These are phyloP conservation scores for Colletotrichum liriopes DNA, from an alignment of 2,329 filamentous ascomycete genomes.

Conservation along the genomic window DNA sequence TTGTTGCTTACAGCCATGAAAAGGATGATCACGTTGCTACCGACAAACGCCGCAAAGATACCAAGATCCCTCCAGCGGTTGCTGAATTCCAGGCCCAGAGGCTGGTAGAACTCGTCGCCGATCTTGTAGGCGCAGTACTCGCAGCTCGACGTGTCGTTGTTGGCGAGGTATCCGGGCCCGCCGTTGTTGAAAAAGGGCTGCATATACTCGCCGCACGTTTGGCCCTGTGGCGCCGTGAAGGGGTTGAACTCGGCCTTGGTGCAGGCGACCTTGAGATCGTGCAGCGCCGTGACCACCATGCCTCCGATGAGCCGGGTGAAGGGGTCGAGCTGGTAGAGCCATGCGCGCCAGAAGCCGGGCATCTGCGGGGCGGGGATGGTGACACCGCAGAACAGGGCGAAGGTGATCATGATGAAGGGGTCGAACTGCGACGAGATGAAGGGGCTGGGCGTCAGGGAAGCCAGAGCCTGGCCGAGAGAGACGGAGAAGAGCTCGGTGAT, in stretches of 20 bases:
- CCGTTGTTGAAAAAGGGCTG: conserved; percentile 76
- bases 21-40: conserved; percentile 79
- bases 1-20: conserved; percentile 63
- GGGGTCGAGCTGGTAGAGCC: conserved; percentile 87
- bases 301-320: conserved; percentile 87
- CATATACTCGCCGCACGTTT: conserved; percentile 85
- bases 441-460: conserved; percentile 82
- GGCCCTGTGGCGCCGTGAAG: conserved; percentile 77
- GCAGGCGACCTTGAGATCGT: conserved; percentile 76
- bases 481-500: conserved; percentile 89
- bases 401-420: conserved; percentile 86
- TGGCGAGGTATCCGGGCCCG: conserved; percentile 80
- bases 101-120: conserved; percentile 84
- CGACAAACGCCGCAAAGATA: conserved; percentile 83
- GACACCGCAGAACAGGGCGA: conserved; percentile 90
- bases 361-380: conserved; percentile 85
- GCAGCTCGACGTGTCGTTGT: conserved; percentile 77
- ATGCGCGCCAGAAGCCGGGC: conserved; percentile 82
- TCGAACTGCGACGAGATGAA: conserved; percentile 87
- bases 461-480: conserved; percentile 82
- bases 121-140: conserved; percentile 86
- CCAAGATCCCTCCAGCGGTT: conserved; percentile 87
- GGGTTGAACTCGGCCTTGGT: conserved; percentile 72
- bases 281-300: conserved; percentile 84
- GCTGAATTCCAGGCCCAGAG: conserved; percentile 76